Conservation (phyloP, 352 stramenopile genomes). For the Phytophthora hybrid region DNA sequence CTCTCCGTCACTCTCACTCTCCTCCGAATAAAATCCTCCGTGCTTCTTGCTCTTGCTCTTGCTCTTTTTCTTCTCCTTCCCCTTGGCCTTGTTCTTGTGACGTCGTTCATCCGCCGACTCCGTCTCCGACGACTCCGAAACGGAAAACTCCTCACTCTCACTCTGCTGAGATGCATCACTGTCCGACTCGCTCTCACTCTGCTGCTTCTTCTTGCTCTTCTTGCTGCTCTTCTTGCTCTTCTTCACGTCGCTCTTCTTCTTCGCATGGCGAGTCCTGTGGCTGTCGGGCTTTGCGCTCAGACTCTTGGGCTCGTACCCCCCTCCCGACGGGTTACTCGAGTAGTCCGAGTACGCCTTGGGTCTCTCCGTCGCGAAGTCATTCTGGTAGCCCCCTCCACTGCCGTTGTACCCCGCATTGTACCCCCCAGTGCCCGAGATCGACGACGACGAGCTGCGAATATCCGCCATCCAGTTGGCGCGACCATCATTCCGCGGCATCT, state of each 20-base stretch:
- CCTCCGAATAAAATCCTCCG: slow-evolving; percentile 46
- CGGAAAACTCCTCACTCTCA: slow-evolving; percentile 25
- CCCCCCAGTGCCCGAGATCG: slow-evolving; percentile 13
- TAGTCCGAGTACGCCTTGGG: slow-evolving; percentile 45
- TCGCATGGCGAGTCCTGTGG: slow-evolving; percentile 43
- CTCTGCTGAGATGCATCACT: slow-evolving; percentile 23
- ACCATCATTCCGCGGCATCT: slow-evolving; percentile 72
- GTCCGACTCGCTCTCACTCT: slow-evolving; percentile 29
- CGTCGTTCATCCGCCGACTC: slow-evolving; percentile 42
- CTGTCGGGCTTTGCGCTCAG: slow-evolving; percentile 3
- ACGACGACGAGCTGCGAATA: slow-evolving; percentile 66
- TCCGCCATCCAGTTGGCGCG: slow-evolving; percentile 83
- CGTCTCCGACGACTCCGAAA: slow-evolving; percentile 38
- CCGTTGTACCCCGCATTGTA: slow-evolving; percentile 29
- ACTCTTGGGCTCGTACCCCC: slow-evolving; percentile 26
- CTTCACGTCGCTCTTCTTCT: slow-evolving; percentile 52
- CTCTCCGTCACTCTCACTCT: slow-evolving; percentile 45
- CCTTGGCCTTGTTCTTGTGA: slow-evolving; percentile 39
- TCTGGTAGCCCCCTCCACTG: slow-evolving; percentile 58
- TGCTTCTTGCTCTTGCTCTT: slow-evolving; percentile 51
- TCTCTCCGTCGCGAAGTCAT: slow-evolving; percentile 76
- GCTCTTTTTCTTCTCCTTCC: slow-evolving; percentile 41
- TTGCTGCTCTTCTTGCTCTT: slow-evolving; percentile 49
- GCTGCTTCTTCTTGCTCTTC: slow-evolving; percentile 47
- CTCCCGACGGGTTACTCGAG: neutral